phyloP scores from a whole-genome alignment of 495 filamentous ascomycete genomes.

The Tuber magnatum region DNA sequence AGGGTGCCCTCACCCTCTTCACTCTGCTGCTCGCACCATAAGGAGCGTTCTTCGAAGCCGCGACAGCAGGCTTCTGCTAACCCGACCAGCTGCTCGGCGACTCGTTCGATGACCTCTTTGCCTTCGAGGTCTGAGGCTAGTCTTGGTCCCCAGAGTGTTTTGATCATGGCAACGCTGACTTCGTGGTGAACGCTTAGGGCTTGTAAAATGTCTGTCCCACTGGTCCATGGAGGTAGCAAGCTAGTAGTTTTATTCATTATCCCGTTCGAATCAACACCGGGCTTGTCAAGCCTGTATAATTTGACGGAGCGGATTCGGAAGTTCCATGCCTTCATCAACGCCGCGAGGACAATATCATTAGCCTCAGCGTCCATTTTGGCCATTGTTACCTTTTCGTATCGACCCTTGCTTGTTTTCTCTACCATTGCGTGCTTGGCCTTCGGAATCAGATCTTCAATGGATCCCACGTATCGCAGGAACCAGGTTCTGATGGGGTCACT shows the following conservation, averaged over 20 bases:
- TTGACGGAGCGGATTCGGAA: conserved; percentile 63
- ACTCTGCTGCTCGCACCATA: conserved; percentile 50
- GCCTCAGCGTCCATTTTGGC: conserved; percentile 51
- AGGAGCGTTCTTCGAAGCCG: conserved; percentile 54
- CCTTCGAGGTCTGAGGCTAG: conserved; percentile 18
- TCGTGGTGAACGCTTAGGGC: conserved; percentile 31
- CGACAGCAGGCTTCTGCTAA: conserved; percentile 49
- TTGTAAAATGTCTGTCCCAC: conserved; percentile 28
- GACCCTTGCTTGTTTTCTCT: conserved; percentile 28
- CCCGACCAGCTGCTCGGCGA: conserved; percentile 31
- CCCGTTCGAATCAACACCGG: conserved; percentile 55
- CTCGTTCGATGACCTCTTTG: conserved; percentile 21
- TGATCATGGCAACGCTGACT: conserved; percentile 20
- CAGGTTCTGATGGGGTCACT: conserved; percentile 35
- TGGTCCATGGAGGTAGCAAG: conserved; percentile 39
- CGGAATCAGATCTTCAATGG: conserved; percentile 29
- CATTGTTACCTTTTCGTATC: conserved; percentile 27
- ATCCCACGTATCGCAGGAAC: conserved; percentile 32
- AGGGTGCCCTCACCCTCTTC: conserved; percentile 46
- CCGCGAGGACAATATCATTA: conserved; percentile 65
- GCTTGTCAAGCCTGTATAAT: conserved; percentile 60
- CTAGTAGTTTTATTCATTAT: conserved; percentile 47
- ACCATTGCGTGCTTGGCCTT: conserved; percentile 24
- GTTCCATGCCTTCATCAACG: conserved; percentile 62
- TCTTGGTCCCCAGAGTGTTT: conserved; percentile 22